Percentiles rank a stretch among this genome's conserved stretches.
These are phyloP conservation scores for Chrysosporium queenslandicum DNA, from an alignment of 2,329 filamentous ascomycete genomes.

Conservation along the genomic window DNA sequence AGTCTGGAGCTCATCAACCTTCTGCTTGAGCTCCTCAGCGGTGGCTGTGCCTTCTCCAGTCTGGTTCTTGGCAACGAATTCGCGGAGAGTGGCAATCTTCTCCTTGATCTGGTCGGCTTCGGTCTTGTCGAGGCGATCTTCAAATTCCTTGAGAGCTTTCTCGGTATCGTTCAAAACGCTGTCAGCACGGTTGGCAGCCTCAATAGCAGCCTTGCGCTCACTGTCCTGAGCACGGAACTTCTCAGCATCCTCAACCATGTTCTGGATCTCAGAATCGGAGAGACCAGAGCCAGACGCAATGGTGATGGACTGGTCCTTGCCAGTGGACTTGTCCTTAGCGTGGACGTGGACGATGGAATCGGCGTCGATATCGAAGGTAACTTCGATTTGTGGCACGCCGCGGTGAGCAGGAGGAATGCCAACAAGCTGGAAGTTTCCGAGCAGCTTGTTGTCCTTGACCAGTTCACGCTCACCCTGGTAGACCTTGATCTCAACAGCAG, in stretches of 20 bases:
- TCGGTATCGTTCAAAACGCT: constrained; percentile 94
- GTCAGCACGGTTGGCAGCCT: constrained; percentile 95
- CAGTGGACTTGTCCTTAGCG: constrained; percentile 97
- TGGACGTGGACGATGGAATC: constrained; percentile 97
- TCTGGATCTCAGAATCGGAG: constrained; percentile 85
- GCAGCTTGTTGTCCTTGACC: constrained; percentile 94
- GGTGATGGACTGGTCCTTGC: constrained; percentile 99
- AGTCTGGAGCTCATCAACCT: constrained; percentile 95
- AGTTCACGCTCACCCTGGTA: constrained; percentile 99
- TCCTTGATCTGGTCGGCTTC: constrained; percentile 88
- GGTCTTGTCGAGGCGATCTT: constrained; percentile 91
- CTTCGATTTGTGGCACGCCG: constrained; percentile 92
- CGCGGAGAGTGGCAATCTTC: constrained; percentile 78
- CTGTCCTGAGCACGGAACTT: constrained; percentile 91
- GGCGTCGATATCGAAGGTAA: constrained; percentile 97
- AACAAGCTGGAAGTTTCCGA: constrained; percentile 98
- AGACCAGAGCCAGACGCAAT: constrained; percentile 96
- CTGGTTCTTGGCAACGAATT: constrained; percentile 90
- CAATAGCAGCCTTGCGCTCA: constrained; percentile 90
- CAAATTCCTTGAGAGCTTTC: constrained; percentile 93
- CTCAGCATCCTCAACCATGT: constrained; percentile 97
- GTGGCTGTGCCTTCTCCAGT: constrained; percentile 78
- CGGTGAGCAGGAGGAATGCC: constrained; percentile 93
- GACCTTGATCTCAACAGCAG: constrained; percentile 98
- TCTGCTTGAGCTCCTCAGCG: constrained; percentile 90